phyloP scores from a whole-genome alignment of 2,329 filamentous ascomycete genomes.

The Colletotrichum aenigma region DNA sequence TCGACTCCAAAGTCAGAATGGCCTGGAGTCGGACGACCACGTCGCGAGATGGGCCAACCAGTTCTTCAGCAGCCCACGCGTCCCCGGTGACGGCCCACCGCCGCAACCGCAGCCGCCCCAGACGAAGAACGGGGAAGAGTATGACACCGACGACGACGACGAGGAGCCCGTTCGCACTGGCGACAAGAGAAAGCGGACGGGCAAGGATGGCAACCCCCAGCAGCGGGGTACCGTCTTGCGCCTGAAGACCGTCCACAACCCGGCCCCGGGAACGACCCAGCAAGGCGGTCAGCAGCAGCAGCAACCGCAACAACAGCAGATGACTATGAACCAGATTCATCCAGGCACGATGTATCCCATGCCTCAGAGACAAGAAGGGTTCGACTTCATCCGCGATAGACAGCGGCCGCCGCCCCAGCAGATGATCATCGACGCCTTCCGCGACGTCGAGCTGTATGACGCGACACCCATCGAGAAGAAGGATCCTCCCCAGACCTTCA shows the following conservation, averaged over 20 bases:
- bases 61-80: conserved; percentile 6
- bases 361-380: neutral
- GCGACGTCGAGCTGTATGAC: neutral
- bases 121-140: neutral
- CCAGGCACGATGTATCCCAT: neutral
- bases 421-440: neutral
- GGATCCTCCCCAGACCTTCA: neutral
- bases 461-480: neutral
- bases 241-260: neutral
- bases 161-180: neutral
- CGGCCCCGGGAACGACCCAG: neutral
- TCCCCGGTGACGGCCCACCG: neutral
- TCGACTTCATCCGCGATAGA: neutral
- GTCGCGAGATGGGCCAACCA: conserved; percentile 13
- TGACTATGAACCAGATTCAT: neutral
- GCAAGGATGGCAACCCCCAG: neutral
- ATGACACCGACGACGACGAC: neutral
- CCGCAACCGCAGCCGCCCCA: neutral
- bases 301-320: neutral
- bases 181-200: neutral
- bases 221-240: neutral
- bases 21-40: conserved; percentile 16
- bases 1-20: conserved; percentile 19
- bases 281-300: neutral
- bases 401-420: neutral